A percentile compares a stretch with the other conserved stretches of the same genome.
phyloP scores from a whole-genome alignment of 176 grass and related monocot genomes.

The Avena sativa region DNA sequence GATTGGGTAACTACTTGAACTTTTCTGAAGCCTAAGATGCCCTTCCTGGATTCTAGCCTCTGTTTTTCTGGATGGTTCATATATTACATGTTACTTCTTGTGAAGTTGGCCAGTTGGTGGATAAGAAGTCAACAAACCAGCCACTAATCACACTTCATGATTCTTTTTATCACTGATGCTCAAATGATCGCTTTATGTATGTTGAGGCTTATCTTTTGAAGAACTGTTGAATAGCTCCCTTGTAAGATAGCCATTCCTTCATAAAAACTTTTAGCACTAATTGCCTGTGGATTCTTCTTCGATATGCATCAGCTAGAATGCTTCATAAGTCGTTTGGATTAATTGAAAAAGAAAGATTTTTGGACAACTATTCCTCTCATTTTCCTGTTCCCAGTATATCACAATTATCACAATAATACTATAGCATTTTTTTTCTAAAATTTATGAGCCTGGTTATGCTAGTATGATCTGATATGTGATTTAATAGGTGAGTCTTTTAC shows the following conservation, averaged over 20 bases:
- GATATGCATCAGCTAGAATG: neutral
- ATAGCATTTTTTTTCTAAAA: neutral
- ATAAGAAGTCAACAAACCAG: neutral
- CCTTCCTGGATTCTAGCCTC: slow-evolving; percentile 23
- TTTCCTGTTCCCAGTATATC: neutral
- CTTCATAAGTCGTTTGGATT: neutral
- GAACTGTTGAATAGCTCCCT: slow-evolving; percentile 9
- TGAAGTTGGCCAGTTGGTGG: neutral
- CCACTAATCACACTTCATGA: slow-evolving; percentile 3
- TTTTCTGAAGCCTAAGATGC: neutral
- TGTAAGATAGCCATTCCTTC: neutral
- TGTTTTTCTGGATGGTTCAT: slow-evolving; percentile 16
- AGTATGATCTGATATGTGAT: neutral
- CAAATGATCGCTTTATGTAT: slow-evolving; percentile 25
- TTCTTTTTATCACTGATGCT: neutral
- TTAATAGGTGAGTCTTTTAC: neutral
- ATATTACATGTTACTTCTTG: neutral
- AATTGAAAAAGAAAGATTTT: neutral
- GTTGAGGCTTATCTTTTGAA: neutral
- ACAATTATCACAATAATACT: neutral
- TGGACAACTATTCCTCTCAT: neutral
- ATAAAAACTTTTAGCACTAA: slow-evolving; percentile 5
- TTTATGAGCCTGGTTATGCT: neutral
- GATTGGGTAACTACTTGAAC: slow-evolving; percentile 73
- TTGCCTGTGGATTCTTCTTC: slow-evolving; percentile 16